Evolutionary conservation across 2,329 filamentous ascomycete genomes (phyloP).

Genomic region (Ilyonectria robusta): DNA sequence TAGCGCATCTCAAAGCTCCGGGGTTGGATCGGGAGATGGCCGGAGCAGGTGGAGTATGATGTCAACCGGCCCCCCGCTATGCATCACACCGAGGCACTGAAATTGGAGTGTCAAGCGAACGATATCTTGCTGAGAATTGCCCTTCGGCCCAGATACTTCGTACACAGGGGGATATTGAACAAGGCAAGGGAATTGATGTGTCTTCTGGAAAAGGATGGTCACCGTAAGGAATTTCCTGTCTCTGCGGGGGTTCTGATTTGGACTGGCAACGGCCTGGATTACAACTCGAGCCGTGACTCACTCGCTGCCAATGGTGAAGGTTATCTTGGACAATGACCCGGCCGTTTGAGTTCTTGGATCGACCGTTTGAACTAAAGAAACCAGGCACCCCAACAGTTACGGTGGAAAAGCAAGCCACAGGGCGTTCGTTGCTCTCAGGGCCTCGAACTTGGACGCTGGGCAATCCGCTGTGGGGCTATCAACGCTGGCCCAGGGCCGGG

Average conservation of each 20-base stretch:
- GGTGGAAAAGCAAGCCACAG: no score
- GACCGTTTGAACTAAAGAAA: constrained; percentile 1
- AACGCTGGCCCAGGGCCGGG: no score
- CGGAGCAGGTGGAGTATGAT: neutral
- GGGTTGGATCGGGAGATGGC: neutral
- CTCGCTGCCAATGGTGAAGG: neutral
- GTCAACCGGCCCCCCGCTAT: neutral
- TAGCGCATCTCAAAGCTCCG: neutral
- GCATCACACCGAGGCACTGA: no score
- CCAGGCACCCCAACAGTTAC: neutral
- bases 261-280: neutral
- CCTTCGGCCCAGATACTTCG: no score
- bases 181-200: no score
- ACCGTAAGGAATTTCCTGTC: neutral
- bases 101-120: no score
- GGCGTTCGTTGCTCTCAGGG: neutral
- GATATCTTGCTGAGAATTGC: no score
- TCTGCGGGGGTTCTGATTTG: no score
- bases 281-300: neutral
- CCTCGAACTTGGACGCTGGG: neutral
- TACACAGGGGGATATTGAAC: no score
- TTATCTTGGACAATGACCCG: neutral
- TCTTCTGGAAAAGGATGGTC: no score
- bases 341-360: neutral
- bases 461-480: no score